Conservation (phyloP, 768 basidiomycete species). For the Tephrocybe sp. region DNA sequence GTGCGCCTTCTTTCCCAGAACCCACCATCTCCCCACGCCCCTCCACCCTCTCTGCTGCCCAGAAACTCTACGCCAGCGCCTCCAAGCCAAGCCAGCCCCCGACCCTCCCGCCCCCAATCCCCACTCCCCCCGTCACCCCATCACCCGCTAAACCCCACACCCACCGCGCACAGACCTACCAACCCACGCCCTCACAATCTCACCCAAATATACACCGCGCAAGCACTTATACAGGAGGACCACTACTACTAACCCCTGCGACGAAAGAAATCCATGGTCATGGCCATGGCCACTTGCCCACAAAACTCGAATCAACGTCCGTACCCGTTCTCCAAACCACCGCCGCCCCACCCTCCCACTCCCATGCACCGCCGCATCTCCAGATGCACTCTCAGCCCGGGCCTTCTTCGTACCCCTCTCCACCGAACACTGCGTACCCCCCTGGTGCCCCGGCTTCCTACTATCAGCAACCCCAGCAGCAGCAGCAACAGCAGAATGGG, state of each 20-base stretch:
- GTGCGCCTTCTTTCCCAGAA: slow-evolving; percentile 2
- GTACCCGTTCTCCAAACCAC: neutral
- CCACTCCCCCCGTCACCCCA: neutral
- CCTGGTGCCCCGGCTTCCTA: too few species aligned
- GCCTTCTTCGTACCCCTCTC: neutral
- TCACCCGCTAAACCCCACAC: neutral
- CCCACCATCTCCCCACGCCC: neutral
- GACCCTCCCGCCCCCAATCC: neutral
- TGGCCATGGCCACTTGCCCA: slow-evolving; percentile 2
- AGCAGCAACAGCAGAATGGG: too few species aligned
- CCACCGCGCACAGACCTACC: slow-evolving; percentile 12
- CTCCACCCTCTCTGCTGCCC: slow-evolving; percentile 14
- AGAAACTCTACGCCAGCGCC: slow-evolving; percentile 18
- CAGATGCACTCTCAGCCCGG: neutral
- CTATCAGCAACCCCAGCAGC: too few species aligned
- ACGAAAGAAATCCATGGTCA: neutral
- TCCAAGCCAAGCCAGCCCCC: slow-evolving; percentile 3
- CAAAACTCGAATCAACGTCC: neutral
- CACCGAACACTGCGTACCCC: neutral
- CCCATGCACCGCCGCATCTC: neutral
- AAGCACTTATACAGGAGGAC: slow-evolving; percentile 4
- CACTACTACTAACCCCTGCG: neutral
- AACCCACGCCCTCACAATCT: neutral
- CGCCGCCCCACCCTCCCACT: neutral
- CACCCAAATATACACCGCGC: slow-evolving; percentile 9